These are phyloP conservation scores for Rhizopogon vulgaris DNA, from an alignment of 768 basidiomycete species.

Conservation along the genomic window DNA sequence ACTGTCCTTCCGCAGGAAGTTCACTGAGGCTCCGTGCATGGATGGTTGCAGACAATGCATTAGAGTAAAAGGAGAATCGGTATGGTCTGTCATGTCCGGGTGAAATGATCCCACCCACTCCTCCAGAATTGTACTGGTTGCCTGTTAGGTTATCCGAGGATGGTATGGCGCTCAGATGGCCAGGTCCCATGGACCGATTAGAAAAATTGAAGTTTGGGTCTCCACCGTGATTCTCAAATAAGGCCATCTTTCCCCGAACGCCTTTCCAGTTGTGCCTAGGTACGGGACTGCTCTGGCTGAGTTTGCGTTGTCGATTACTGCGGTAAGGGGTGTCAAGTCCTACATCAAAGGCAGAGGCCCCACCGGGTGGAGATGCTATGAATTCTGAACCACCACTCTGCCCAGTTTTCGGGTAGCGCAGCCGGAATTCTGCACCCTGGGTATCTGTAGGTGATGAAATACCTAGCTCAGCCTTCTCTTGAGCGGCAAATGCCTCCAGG, in stretches of 20 bases:
- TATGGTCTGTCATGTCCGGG: constrained; percentile 84
- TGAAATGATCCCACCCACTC: constrained; percentile 31
- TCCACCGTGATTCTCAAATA: constrained; percentile 66
- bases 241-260: constrained; percentile 78
- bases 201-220: constrained; percentile 46
- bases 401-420: constrained; percentile 11
- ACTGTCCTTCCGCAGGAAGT: constrained; percentile 88
- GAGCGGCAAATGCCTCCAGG: constrained; percentile 73
- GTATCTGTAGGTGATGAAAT: constrained; percentile 38
- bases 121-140: constrained; percentile 5
- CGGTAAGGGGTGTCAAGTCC: constrained; percentile 12
- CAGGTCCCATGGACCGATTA: constrained; percentile 22
- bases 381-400: constrained; percentile 6
- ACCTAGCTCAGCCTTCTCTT: constrained; percentile 63
- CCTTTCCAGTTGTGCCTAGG: constrained; percentile 56
- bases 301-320: constrained; percentile 66
- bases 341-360: constrained; percentile 6
- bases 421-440: constrained; percentile 13
- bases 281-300: constrained; percentile 74
- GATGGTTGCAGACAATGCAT: constrained; percentile 85
- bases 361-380: not conserved
- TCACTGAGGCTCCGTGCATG: constrained; percentile 91
- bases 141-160: constrained; percentile 35
- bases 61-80: constrained; percentile 98
- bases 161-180: constrained; percentile 33